Conservation (phyloP, 2,329 filamentous ascomycete genomes). For the Colletotrichum tabaci region DNA sequence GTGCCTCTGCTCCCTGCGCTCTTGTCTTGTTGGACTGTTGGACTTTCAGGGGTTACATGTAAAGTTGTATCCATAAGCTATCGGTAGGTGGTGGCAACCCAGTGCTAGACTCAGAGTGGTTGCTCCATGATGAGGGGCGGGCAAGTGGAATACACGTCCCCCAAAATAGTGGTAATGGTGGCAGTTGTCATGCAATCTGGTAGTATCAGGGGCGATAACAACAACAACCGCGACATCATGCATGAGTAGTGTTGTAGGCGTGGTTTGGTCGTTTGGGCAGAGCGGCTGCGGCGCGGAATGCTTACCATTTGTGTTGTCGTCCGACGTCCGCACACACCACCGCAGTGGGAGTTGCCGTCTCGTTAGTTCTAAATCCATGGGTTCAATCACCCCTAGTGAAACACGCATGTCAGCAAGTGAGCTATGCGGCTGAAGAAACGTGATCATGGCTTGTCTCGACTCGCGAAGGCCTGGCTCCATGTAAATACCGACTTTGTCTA, state of each 20-base stretch:
- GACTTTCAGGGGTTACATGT: neutral
- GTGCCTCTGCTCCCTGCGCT: neutral
- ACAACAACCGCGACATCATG: neutral
- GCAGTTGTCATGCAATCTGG: slow-evolving; percentile 25
- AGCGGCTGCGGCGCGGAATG: slow-evolving; percentile 14
- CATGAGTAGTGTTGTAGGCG: neutral
- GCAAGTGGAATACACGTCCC: neutral
- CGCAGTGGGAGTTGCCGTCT: neutral
- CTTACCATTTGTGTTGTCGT: slow-evolving; percentile 15
- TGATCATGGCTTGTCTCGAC: slow-evolving; percentile 14
- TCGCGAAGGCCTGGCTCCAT: slow-evolving; percentile 8
- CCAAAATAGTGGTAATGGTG: slow-evolving; percentile 23
- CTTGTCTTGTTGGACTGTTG: neutral
- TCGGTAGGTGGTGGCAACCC: slow-evolving; percentile 24
- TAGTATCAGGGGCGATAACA: slow-evolving; percentile 5
- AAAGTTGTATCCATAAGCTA: neutral
- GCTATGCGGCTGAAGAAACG: slow-evolving; percentile 31
- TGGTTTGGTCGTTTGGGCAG: slow-evolving; percentile 1
- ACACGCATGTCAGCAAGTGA: slow-evolving; percentile 23
- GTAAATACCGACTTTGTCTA: neutral
- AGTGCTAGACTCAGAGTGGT: neutral
- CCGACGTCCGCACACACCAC: neutral
- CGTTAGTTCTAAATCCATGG: slow-evolving; percentile 1
- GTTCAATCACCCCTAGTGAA: slow-evolving; percentile 24
- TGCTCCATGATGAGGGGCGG: slow-evolving; percentile 25